phyloP scores from a whole-genome alignment of 2,329 filamentous ascomycete species.

The Pestalotiopsis sp. region DNA sequence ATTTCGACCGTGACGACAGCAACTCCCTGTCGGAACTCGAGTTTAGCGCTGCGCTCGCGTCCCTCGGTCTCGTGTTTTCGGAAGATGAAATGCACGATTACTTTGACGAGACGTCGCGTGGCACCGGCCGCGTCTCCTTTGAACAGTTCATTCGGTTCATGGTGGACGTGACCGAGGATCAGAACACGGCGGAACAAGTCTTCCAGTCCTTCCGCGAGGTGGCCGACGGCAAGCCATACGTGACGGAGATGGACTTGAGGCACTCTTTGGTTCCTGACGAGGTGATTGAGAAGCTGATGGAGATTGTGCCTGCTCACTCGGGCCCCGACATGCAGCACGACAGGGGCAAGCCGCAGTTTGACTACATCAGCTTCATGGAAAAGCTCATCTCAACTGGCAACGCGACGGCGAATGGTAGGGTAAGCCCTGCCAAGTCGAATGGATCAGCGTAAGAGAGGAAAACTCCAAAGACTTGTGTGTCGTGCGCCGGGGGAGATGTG shows the following conservation, averaged over 20 bases:
- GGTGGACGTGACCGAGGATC: constrained; percentile 98
- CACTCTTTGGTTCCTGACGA: constrained; percentile 96
- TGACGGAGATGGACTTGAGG: constrained; percentile 94
- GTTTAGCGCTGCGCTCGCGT: constrained; percentile 94
- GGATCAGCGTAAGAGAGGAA: constrained; percentile 19
- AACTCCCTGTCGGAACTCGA: constrained; percentile 92
- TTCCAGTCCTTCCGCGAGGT: constrained; percentile 98
- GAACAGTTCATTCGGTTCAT: constrained; percentile 99
- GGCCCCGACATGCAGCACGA: constrained; percentile 88
- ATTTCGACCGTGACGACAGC: constrained; percentile 92
- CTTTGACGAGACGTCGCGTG: constrained; percentile 84
- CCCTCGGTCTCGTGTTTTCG: constrained; percentile 91
- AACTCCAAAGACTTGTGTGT: neutral
- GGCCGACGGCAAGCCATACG: constrained; percentile 97
- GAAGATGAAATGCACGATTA: constrained; percentile 98
- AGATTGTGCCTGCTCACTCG: constrained; percentile 81
- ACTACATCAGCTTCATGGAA: constrained; percentile 98
- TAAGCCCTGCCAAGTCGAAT: constrained; percentile 29
- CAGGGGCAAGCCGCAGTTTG: constrained; percentile 82
- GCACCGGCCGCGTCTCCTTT: constrained; percentile 81
- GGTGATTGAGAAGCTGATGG: constrained; percentile 88
- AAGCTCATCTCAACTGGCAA: constrained; percentile 60
- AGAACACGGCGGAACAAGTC: constrained; percentile 97
- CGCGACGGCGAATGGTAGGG: constrained; percentile 26
- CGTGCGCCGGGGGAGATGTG: neutral